Conservation (phyloP, 768 basidiomycete genomes). For the Boletus rubroflammeus region DNA sequence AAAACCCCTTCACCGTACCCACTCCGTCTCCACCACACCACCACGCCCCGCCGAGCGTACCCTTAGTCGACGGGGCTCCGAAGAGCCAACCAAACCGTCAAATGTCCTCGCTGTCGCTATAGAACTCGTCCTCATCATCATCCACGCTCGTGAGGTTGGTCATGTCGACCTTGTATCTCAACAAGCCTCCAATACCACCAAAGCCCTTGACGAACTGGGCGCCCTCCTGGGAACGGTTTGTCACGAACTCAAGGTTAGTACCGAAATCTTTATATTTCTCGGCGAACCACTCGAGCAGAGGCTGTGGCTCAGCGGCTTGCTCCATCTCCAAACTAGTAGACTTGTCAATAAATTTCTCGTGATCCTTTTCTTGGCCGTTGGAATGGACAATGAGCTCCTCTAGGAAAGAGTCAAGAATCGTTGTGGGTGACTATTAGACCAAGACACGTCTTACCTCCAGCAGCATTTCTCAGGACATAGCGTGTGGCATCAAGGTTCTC, state of each 20-base stretch:
- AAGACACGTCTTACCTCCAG: slow-evolving; percentile 56
- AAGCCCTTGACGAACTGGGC: slow-evolving; percentile 98
- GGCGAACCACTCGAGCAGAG: slow-evolving; percentile 96
- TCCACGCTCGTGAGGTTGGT: slow-evolving; percentile 69
- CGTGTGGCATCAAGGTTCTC: slow-evolving; percentile 93
- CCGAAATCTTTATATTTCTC: slow-evolving; percentile 99
- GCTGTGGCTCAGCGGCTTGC: slow-evolving; percentile 71
- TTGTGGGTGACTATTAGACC: not conserved
- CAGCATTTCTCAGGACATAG: slow-evolving; percentile 86
- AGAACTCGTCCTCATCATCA: slow-evolving; percentile 84
- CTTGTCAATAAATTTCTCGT: slow-evolving; percentile 94
- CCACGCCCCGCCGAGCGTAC: slow-evolving; percentile 65
- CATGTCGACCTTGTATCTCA: slow-evolving; percentile 98
- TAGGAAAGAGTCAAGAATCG: slow-evolving; percentile 26
- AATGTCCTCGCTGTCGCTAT: slow-evolving; percentile 68
- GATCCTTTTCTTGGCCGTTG: slow-evolving; percentile 87
- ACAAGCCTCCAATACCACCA: slow-evolving; percentile 93
- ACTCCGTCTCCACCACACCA: slow-evolving; percentile 21
- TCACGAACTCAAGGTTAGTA: slow-evolving; percentile 92
- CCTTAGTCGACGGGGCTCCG: slow-evolving; percentile 69
- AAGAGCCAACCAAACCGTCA: slow-evolving; percentile 87
- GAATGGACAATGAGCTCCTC: slow-evolving; percentile 82
- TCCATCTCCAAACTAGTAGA: slow-evolving; percentile 97
- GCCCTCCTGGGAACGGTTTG: slow-evolving; percentile 95
- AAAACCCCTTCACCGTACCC: slow-evolving; percentile 1